Conservation (phyloP, 805 yeast species). For the Kuraishia hungarica region DNA sequence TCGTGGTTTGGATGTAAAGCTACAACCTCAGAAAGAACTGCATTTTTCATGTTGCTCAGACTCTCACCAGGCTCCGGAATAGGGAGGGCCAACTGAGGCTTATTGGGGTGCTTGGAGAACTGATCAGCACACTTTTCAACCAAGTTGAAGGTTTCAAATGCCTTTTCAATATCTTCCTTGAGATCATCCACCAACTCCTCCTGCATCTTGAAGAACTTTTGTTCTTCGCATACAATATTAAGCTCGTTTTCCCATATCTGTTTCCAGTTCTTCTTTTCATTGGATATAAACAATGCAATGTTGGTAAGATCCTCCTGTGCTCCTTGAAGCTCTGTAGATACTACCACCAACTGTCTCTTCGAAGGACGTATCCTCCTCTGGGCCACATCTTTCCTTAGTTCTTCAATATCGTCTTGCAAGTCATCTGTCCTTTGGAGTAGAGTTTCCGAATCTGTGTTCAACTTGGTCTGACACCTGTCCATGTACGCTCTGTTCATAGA, state of each 20-base stretch:
- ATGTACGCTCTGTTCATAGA: conserved; percentile 47
- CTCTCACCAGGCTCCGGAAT: conserved; percentile 50
- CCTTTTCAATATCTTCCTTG: conserved; percentile 71
- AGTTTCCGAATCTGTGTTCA: conserved; percentile 70
- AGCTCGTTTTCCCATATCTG: conserved; percentile 87
- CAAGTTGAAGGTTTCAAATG: conserved; percentile 71
- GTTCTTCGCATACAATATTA: conserved; percentile 87
- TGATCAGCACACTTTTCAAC: conserved; percentile 79
- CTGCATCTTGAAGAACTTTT: conserved; percentile 83
- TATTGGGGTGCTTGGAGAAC: conserved; percentile 53
- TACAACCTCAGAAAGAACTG: conserved; percentile 70
- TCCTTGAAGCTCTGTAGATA: conserved; percentile 52
- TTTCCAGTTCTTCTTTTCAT: conserved; percentile 82
- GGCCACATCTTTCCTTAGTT: conserved; percentile 83
- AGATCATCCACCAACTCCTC: conserved; percentile 78
- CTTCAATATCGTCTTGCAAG: conserved; percentile 85
- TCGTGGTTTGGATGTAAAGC: conserved; percentile 81
- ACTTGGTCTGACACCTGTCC: conserved; percentile 62
- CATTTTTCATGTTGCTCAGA: conserved; percentile 56
- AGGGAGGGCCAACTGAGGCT: conserved; percentile 26
- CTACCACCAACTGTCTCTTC: conserved; percentile 58
- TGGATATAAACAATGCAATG: conserved; percentile 52
- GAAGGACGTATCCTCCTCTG: conserved; percentile 75
- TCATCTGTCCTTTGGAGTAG: conserved; percentile 81
- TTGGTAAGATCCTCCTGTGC: conserved; percentile 45